phyloP scores from a whole-genome alignment of 257 asterid species.

The Nicotiana noctiflora region DNA sequence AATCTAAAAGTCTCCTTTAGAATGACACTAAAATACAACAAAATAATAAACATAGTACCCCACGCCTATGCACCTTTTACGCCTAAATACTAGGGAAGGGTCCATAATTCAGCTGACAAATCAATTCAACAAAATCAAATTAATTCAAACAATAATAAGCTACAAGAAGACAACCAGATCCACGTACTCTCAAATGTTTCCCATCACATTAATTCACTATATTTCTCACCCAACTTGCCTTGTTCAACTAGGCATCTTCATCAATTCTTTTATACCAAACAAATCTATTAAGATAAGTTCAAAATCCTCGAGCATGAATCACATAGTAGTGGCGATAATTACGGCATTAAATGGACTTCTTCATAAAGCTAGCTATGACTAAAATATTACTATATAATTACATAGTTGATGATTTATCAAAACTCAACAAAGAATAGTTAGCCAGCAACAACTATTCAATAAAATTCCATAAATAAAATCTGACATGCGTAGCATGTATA shows the following conservation, averaged over 20 bases:
- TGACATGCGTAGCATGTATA: no score
- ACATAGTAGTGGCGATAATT: neutral
- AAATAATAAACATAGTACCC: neutral
- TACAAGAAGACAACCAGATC: neutral
- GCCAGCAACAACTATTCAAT: neutral
- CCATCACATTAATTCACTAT: neutral
- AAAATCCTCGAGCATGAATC: neutral
- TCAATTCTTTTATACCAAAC: neutral
- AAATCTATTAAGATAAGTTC: neutral
- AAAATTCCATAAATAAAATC: no score
- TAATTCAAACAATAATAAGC: neutral
- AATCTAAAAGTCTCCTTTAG: neutral
- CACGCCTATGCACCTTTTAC: neutral
- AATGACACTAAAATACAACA: neutral
- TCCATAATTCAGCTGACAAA: neutral
- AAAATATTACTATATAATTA: neutral
- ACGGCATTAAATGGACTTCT: neutral
- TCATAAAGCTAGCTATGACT: neutral
- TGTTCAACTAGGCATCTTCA: neutral
- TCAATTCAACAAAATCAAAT: neutral
- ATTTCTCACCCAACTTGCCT: neutral
- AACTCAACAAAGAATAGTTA: neutral
- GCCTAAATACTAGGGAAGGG: neutral
- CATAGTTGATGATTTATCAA: neutral
- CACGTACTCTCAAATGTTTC: neutral